These are phyloP conservation scores for Citropsis articulata DNA, from an alignment of 345 rosid species.

Conservation along the genomic window DNA sequence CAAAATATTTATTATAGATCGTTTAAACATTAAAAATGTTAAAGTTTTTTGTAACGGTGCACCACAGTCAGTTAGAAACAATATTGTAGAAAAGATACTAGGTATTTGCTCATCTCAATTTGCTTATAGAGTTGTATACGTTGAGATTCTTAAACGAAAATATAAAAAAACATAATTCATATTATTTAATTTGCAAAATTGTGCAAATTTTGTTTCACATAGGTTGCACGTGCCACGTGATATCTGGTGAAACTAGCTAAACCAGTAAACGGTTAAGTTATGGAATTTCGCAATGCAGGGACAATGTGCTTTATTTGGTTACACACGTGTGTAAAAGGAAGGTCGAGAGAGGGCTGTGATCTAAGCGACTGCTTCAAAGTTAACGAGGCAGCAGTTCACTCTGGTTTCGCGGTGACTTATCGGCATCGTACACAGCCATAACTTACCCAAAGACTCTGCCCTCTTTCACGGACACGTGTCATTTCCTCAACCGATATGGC, in stretches of 20 bases:
- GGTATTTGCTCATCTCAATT: too few relatives aligned
- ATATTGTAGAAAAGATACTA: background rate
- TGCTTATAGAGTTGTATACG: too few relatives aligned
- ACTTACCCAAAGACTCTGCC: background rate
- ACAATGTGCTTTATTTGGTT: too few relatives aligned
- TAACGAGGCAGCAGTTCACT: background rate
- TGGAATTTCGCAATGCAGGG: too few relatives aligned
- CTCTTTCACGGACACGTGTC: conserved; percentile 19
- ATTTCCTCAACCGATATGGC: background rate
- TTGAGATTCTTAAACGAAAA: too few relatives aligned
- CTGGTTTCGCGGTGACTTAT: background rate
- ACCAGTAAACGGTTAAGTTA: background rate
- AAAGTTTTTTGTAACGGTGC: background rate
- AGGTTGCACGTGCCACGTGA: too few relatives aligned
- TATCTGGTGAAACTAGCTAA: background rate
- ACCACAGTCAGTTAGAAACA: too few relatives aligned
- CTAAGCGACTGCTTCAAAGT: conserved; percentile 21
- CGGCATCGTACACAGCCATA: background rate
- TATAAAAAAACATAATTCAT: too few relatives aligned
- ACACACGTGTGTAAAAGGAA: background rate
- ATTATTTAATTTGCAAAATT: too few relatives aligned
- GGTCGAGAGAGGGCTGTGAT: background rate
- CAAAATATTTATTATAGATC: background rate
- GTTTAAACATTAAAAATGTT: background rate
- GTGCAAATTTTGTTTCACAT: too few relatives aligned